Base-by-base conservation (phyloP, 2,329 filamentous ascomycete species). In the Nemania sp. region DNA sequence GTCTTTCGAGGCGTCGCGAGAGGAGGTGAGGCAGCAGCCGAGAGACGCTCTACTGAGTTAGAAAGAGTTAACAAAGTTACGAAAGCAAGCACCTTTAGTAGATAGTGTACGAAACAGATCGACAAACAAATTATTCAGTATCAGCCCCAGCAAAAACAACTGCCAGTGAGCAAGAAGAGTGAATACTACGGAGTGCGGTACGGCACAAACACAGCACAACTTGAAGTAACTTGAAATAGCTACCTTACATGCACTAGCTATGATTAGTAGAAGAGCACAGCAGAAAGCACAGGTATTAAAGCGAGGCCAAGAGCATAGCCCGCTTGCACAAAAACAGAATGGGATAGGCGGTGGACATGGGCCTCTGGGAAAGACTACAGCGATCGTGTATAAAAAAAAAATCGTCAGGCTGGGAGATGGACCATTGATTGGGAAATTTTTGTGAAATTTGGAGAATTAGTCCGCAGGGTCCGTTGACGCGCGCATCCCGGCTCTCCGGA, bases 271-370 rank as follows among this genome's bases (percentile, higher is more conserved):
- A n/a, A n/a, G n/a, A n/a, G 56, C 59, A 50, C 23, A 43, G 19
- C 44, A 33, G 22, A 52, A 28, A 45, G 49, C 24, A 52, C 24
- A 42, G 33, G 22, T 26, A 46, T 33, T 24, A 50, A 31, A 24
- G 23, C 40, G 17, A 14, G 23, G 39, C 31, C 43, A 42, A 46
- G 49, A 51, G 48, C 52, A 51, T 51, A 56, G 53, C 31, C 43
- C 37, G 28, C 48, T 60, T 68, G 65, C 62, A 68, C 62, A 66
- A 67, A 68, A 66, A 53, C 41, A 64, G 63, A 64, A 53, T 64
- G 60, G 66, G 63, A 66, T 66, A 59, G 64, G 64, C 61, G 62
- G 44, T n/a, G n/a, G n/a, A n/a, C n/a, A n/a, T n/a, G n/a, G n/a
- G n/a, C n/a, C n/a, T n/a, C n/a, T n/a, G n/a, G n/a, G n/a, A n/a